Evolutionary conservation across 1,139 yeast species (phyloP).

Genomic region (Sugiyamaella neomexicana): DNA sequence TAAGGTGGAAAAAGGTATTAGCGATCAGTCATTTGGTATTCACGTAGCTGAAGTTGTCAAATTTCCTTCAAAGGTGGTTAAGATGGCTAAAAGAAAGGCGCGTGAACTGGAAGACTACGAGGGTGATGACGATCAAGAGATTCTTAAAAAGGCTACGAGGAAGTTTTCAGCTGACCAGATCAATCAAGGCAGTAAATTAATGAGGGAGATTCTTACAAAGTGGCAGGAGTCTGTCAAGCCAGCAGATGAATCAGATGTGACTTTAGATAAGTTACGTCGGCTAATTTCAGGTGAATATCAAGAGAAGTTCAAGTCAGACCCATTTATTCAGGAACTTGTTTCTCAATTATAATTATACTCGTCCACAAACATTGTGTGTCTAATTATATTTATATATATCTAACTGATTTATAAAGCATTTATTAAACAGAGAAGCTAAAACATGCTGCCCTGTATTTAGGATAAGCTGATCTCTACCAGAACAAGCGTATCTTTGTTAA

Average conservation of each 20-base stretch:
- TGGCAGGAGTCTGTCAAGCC: conserved; percentile 60
- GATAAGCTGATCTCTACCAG: conserved; percentile 4
- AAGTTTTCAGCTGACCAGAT: conserved; percentile 52
- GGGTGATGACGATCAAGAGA: conserved; percentile 43
- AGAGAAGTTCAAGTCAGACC: conserved; percentile 15
- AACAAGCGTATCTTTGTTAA: conserved; percentile 1
- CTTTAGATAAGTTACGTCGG: conserved; percentile 45
- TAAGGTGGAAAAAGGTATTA: conserved; percentile 87
- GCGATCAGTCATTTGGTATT: conserved; percentile 94
- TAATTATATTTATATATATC: neutral
- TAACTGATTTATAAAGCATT: neutral
- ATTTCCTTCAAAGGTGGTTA: conserved; percentile 82
- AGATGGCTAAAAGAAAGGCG: conserved; percentile 95
- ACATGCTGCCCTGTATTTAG: neutral
- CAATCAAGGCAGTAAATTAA: conserved; percentile 53
- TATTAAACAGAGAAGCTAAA: neutral
- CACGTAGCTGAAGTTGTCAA: conserved; percentile 96
- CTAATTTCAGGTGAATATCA: conserved; percentile 33
- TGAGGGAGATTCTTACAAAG: conserved; percentile 56
- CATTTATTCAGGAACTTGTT: conserved; percentile 20
- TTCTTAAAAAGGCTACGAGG: conserved; percentile 31
- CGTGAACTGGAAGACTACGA: conserved; percentile 74
- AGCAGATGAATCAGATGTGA: conserved; percentile 42
- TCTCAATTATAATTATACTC: conserved; percentile 16
- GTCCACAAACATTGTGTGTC: neutral